Evolutionary conservation across 352 stramenopile species (phyloP), one percentile per base, ranked within the genome.

Genomic region (Globisporangium middletonii): DNA sequence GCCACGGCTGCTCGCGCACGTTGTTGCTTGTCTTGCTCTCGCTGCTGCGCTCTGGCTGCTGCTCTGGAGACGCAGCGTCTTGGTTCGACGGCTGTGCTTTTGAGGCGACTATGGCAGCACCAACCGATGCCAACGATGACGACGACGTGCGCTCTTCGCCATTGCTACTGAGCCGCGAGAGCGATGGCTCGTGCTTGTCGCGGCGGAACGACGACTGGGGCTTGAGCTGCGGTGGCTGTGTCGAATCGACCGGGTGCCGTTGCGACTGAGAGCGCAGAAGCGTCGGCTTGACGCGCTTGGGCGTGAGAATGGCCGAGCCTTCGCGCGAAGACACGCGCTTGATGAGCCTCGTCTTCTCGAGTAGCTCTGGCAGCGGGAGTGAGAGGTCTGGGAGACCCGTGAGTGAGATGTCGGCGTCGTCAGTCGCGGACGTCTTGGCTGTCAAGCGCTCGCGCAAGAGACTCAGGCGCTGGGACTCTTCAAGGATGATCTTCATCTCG

Each of bases 401-500:
- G 3, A 89, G 65, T 1, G 67, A 83, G 11, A 87, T 73, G n/a
- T 91, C 79, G 4, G 41, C 73, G 26, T 87, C 73, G 18, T 62
- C 53, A 4, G 42, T 26, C 15, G 18, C 13, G 2, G 41, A 6
- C n/a, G n/a, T 53, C 30, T 51, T 65, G 12, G 48, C 11, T 3
- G 53, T 46, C 46, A 60, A 38, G 12, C 52, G 59, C 47, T 83
- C 66, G 18, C 67, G 75, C n/a, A 77, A 53, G 23, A 63, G 58
- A 44, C 62, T 76, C 11, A 89, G 63, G 2, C 71, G 77, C 16
- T 76, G 62, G 1, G 79, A 88, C 37, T 89, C 80, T 47, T 89
- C 75, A 28, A 89, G 57, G 28, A 90, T 75, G 37, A 88, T 90
- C 51, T 79, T 81, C 80, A 90, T 88, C 53, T 90, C 80, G 38